phyloP scores from a whole-genome alignment of 768 basidiomycete genomes.

The Pisolithus albus region DNA sequence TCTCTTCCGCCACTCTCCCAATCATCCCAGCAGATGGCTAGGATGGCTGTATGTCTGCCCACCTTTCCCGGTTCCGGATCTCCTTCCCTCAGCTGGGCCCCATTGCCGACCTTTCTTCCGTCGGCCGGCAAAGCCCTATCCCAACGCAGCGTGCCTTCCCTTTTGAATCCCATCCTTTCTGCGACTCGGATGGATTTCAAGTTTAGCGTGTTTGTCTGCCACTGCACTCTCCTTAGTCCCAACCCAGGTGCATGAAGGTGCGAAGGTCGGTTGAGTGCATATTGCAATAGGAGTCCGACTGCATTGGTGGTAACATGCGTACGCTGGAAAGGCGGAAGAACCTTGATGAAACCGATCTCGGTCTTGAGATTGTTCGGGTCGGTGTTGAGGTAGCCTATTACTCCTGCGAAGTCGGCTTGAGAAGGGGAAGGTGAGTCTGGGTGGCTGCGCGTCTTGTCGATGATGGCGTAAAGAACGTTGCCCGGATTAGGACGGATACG shows the following conservation, averaged over 20 bases:
- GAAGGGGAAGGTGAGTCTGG: neutral
- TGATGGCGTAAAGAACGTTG: conserved; percentile 42
- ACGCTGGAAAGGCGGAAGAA: conserved; percentile 52
- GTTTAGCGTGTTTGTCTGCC: conserved; percentile 50
- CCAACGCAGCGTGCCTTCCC: conserved; percentile 52
- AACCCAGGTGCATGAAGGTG: conserved; percentile 31
- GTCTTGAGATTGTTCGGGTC: conserved; percentile 34
- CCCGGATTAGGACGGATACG: conserved; percentile 31
- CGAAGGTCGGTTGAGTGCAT: conserved; percentile 35
- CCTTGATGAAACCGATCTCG: conserved; percentile 52
- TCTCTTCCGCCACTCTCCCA: conserved; percentile 14
- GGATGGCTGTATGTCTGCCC: conserved; percentile 32
- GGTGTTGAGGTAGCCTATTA: conserved; percentile 45
- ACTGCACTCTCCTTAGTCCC: conserved; percentile 55
- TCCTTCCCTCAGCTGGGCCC: conserved; percentile 23
- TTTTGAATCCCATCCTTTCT: conserved; percentile 51
- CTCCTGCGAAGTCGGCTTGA: conserved; percentile 38
- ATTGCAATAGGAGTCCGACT: conserved; percentile 43
- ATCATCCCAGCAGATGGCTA: conserved; percentile 40
- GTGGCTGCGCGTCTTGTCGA: conserved; percentile 38
- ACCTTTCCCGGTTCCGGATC: conserved; percentile 15
- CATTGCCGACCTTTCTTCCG: conserved; percentile 34
- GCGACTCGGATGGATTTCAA: conserved; percentile 42
- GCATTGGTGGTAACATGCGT: conserved; percentile 58
- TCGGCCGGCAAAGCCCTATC: conserved; percentile 38